phyloP scores from a whole-genome alignment of 2,329 filamentous ascomycete genomes.

The Aspergillaceae sp. region DNA sequence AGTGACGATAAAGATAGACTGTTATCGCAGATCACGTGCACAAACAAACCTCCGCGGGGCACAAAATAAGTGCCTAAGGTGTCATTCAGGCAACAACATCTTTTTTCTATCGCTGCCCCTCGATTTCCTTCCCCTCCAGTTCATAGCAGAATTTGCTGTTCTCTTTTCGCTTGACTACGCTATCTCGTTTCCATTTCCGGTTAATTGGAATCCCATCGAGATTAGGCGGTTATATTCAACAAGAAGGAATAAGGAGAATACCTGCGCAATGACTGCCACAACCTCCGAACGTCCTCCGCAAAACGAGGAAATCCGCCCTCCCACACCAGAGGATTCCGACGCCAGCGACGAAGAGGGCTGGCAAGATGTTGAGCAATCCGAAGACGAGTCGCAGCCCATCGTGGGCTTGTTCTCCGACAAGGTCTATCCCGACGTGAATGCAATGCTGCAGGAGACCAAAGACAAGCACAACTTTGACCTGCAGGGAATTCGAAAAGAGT shows the following conservation, averaged over 20 bases:
- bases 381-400: constrained; percentile 54
- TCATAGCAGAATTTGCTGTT: background rate
- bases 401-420: constrained; percentile 61
- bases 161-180: background rate
- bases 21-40: constrained; percentile 9
- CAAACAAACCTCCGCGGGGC: constrained; percentile 20
- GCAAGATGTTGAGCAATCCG: constrained; percentile 51
- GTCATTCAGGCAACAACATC: constrained; percentile 3
- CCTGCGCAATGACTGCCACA: constrained; percentile 21
- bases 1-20: background rate
- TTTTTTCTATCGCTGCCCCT: constrained; percentile 20
- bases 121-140: constrained; percentile 1
- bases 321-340: constrained; percentile 37
- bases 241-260: background rate
- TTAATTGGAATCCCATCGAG: no score
- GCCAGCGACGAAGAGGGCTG: constrained; percentile 45
- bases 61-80: constrained; percentile 14
- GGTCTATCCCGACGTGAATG: constrained; percentile 54
- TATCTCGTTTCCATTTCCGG: background rate
- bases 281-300: constrained; percentile 11
- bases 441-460: constrained; percentile 63
- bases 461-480: constrained; percentile 61
- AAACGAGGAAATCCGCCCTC: constrained; percentile 18
- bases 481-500: constrained; percentile 46
- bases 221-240: no score